Base-by-base conservation (phyloP, 1,139 yeast species). In the Suhomyces chickasaworum region DNA sequence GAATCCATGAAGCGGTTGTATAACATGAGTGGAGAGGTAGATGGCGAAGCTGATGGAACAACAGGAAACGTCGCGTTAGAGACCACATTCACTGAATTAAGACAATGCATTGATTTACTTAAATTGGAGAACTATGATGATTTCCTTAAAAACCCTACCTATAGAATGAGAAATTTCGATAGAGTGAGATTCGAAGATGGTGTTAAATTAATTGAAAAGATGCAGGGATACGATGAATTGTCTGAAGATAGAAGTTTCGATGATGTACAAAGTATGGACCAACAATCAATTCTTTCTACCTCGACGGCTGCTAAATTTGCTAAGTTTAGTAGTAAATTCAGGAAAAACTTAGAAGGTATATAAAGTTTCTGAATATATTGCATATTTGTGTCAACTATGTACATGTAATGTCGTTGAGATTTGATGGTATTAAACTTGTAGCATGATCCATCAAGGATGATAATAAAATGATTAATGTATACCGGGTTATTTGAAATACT, bases 21-120 rank as follows among this genome's bases (percentile, higher is more conserved):
- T 42, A 53, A 59, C 10, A 53, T 55, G 15, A 59, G 58, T 32
- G 60, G 63, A 12, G 53, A 51, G 7, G 53, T 50, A 23, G 60
- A 56, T 12, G 66, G 59, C 17, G 66, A 58, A 10, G 69, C 65
- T 1, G 47, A 41, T 7, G 43, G 41, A 7, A 37, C 33, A n/a
- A 27, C 18, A 9, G 50, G 50, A 3, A 58, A 64, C 27, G 77
- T 70, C 27, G 75, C 78, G 0, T 62, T 74, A 30, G 74, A 71
- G 51, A 65, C 77, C 18, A 75, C 80, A 20, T 75, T 75, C 48
- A 64, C 74, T 0, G 78, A 73, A 53, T 68, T 75, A 46, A 63
- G 79, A 53, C 79, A 75, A 56, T 66, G 73, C 47, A 69, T 75
- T 46, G 73, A 75, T 57, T 60, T 75, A 56, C 65, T 75, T 46